Evolutionary conservation across 257 asterid species (phyloP), one percentile per base, ranked within the genome.

Genomic region (Penstemon barbatus): DNA sequence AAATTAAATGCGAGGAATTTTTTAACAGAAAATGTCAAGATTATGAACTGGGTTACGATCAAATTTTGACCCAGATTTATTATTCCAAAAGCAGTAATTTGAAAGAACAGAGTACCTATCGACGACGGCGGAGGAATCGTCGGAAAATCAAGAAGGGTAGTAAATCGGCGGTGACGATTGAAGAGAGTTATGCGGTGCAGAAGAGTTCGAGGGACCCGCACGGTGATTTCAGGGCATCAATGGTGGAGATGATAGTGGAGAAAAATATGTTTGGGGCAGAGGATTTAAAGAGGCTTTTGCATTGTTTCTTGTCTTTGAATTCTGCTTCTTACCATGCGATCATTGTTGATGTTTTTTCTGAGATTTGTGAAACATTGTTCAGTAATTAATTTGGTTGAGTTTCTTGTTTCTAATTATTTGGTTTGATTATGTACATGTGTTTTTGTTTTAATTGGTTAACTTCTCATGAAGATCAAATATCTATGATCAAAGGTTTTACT

Each of bases 211-310:
- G 60, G 8, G 97, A 90, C 62, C 97, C 97, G 0, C 53, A 71
- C 15, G 61, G 80, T 5, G 97, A 90, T 61, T 90, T 90, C 73
- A 86, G 90, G 74, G 82, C 72, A 62, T 90, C 97, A 55, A 90
- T 88, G 90, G 81, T 88, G 85, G 96, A 90, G 75, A 90, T 90
- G 97, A 88, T 90, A 38, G 60, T 84, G 52, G 92, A 88, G 81
- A 86, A 82, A 45, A 83, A 75, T 71, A 86, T 90, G 0, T 86
- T 88, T 40, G 88, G 83, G 70, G 79, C 78, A 5, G 74, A 71
- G 50, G 92, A 86, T 72, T 80, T 90, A 80, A 80, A 86, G 74
- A 70, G 69, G 74, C 85, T 90, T 63, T 70, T 90, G 74, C 73
- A 70, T 18, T 80, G 87, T 49, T 86, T 83, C 67, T 65, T 90